Base-by-base conservation (phyloP, 192 early-diverging fungal genomes). In the Coemansia sp. region DNA sequence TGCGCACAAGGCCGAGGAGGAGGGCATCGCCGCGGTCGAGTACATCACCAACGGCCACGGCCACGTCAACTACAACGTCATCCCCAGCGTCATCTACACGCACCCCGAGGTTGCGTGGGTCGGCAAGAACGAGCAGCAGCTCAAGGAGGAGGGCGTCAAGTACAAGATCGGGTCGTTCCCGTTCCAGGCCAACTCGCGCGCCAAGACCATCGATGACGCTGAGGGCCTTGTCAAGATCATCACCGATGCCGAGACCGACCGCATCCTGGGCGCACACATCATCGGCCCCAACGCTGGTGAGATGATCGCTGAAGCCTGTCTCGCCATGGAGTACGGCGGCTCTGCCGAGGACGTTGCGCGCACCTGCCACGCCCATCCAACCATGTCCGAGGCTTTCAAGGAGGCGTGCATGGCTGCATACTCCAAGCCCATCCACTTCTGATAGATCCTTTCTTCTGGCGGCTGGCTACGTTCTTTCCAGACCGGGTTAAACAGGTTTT, bases 1-100 rank as follows among this genome's bases (percentile, higher is more conserved):
- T 75, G 97, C 97, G 21, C 97, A 99, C 92, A 99, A 99, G 87
- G 95, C 97, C 49, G 97, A 99, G 82, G 97, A 99, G 82, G 97
- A 99, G 79, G 95, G 95, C 75, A 96, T 99, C 78, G 97, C 97
- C 31, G 94, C 90, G 61, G 93, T 91, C 64, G 97, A 99, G 80
- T 88, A 92, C 85, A 92, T 99, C 59, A 87, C 87, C 59, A 86
- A 85, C 58, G 94, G 94, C 56, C 88, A 96, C 72, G 97, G 97
- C 49, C 94, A 97, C 77, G 97, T 99, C 84, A 97, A 99, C 92
- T 99, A 99, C 83, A 87, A 93, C 77, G 94, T 89, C 35, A 95
- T 99, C 68, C 97, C 97, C 31, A 94, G 94, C 30, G 97, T 99
- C 60, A 94, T 99, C 72, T 99, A 99, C 87, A 95, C 95, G 12